Conservation (phyloP, 495 filamentous ascomycete species). For the Thermothielavioides terrestris region DNA sequence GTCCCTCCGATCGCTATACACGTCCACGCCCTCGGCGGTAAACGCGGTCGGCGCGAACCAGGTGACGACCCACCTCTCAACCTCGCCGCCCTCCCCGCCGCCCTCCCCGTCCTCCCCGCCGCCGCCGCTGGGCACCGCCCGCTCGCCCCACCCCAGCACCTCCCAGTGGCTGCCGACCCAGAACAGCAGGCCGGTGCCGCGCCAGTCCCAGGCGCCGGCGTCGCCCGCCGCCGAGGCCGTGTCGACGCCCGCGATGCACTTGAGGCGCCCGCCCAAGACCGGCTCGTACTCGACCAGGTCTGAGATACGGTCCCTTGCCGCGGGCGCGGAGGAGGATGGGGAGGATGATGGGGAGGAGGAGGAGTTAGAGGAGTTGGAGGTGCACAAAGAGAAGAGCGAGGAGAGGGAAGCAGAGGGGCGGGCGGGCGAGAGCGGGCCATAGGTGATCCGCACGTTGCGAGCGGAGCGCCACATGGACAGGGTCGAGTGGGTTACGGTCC, state of each 20-base stretch:
- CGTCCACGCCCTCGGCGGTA: slow-evolving; percentile 65
- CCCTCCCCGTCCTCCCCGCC: slow-evolving; percentile 30
- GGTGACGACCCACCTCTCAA: slow-evolving; percentile 58
- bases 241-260: slow-evolving; percentile 55
- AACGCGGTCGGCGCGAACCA: slow-evolving; percentile 69
- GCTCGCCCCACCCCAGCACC: slow-evolving; percentile 58
- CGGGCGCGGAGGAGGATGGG: slow-evolving; percentile 5
- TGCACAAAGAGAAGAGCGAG: too few species aligned
- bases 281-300: slow-evolving; percentile 60
- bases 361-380: too few species aligned
- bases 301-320: slow-evolving; percentile 39
- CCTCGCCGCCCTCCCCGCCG: slow-evolving; percentile 21
- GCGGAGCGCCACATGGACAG: slow-evolving; percentile 65
- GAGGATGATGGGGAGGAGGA: too few species aligned
- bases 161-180: slow-evolving; percentile 65
- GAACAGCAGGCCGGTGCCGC: slow-evolving; percentile 58
- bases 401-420: too few species aligned
- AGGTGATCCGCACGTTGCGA: slow-evolving; percentile 69
- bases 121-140: slow-evolving; percentile 13
- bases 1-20: slow-evolving; percentile 51
- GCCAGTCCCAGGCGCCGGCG: slow-evolving; percentile 55
- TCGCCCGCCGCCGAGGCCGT: slow-evolving; percentile 37
- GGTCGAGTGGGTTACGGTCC: slow-evolving; percentile 69
- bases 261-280: slow-evolving; percentile 34
- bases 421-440: slow-evolving; percentile 41